Evolutionary conservation across 768 basidiomycete species (phyloP), one percentile per base, ranked within the genome.

Genomic region (Rhizopogon vinicolor): DNA sequence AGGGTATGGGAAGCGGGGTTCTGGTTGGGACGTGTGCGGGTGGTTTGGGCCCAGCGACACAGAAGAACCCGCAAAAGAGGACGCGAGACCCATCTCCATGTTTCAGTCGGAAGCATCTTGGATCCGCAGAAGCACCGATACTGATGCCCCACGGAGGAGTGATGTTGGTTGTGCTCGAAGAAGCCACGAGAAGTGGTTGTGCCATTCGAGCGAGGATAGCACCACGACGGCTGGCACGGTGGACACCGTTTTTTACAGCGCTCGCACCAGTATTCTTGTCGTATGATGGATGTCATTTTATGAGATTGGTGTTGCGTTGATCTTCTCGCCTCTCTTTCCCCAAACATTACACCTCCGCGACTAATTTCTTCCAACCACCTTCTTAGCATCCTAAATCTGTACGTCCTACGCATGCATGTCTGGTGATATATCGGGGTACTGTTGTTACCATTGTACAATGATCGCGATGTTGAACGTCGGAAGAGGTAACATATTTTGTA

Each of bases 21-120:
- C 68, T 25, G 68, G 68, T 25, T 71, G 69, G 68, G 63, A 69
- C 18, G 58, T 59, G 8, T 69, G 61, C 22, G 68, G 65, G 44
- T 70, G 68, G 68, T 69, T 70, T 12, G 68, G 65, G 6, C 44
- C 62, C 2, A 63, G 63, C 18, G 33, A 3, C 6, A 4, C 59
- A 3, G 25, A 44, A 0, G 60, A 41, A 33, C 16, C 33, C 8
- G 14, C 3, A 29, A n/a, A 18, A 1, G 9, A 37, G 13, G 33
- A 39, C 3, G 37, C 7, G 31, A 16, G 40, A 19, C 29, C 39
- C 33, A 4, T 29, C 37, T 42, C 31, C 12, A 28, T 12, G 19
- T n/a, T 44, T 19, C n/a, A 31, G 22, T 33, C 28, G 6, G 14
- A 49, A 25, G 9, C 18, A 25, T 31, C 45, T 3, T 43, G 42